A percentile compares a stretch with the other conserved stretches of the same genome.
Evolutionary conservation across 208 protist genomes (phyloP).

Genomic region (Angomonas ambiguus): DNA sequence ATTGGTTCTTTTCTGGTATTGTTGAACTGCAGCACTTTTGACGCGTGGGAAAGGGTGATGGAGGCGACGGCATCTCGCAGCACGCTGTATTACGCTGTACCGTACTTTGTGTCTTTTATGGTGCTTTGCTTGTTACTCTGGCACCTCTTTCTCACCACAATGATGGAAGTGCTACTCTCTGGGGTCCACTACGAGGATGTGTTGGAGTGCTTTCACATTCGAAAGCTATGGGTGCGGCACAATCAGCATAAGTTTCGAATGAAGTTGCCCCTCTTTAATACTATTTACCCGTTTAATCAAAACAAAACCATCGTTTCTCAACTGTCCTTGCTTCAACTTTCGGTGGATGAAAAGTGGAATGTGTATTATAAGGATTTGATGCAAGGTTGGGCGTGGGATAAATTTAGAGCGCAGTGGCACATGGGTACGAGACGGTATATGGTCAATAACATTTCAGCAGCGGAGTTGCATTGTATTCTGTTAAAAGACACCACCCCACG

Average conservation of each 20-base stretch:
- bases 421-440: not conserved
- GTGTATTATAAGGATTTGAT: constrained; percentile 33
- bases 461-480: not conserved
- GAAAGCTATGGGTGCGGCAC: constrained; percentile 18
- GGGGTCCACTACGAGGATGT: constrained; percentile 19
- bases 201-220: constrained; percentile 23
- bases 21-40: constrained; percentile 44
- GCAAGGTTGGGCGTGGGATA: constrained; percentile 22
- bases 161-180: constrained; percentile 20
- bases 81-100: constrained; percentile 16
- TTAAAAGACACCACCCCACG: not conserved
- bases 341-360: constrained; percentile 24
- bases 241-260: constrained; percentile 1
- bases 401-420: constrained; percentile 9
- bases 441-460: not conserved
- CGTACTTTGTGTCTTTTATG: constrained; percentile 32
- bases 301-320: constrained; percentile 21
- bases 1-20: constrained; percentile 45
- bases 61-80: constrained; percentile 10
- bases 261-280: not conserved
- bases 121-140: constrained; percentile 17
- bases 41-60: constrained; percentile 46
- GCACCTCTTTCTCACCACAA: constrained; percentile 21
- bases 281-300: not conserved
- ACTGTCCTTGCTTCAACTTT: constrained; percentile 31